phyloP scores from a whole-genome alignment of 495 filamentous ascomycete genomes.

The Penicillium subrubescens region DNA sequence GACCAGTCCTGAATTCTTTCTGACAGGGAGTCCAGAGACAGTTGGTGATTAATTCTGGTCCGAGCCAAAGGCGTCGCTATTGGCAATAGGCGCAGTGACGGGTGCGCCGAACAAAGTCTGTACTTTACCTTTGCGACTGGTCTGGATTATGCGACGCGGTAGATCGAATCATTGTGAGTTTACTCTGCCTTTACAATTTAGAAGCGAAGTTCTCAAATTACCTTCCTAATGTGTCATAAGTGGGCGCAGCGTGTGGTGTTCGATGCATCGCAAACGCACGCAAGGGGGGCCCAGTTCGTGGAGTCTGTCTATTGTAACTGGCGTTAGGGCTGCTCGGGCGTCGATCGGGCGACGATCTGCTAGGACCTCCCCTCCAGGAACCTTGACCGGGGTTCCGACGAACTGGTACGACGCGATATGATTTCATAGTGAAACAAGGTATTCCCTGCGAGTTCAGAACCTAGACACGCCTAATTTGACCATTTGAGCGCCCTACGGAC shows the following conservation, averaged over 20 bases:
- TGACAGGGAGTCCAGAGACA: constrained; percentile 1
- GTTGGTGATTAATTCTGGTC: neutral
- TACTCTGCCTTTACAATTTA: neutral
- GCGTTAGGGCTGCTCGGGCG: constrained; percentile 8
- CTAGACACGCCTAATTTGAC: neutral
- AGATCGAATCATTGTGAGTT: neutral
- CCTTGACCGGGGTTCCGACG: neutral
- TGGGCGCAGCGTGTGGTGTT: neutral
- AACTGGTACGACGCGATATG: neutral
- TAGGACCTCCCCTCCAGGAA: neutral
- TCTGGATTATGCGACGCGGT: neutral
- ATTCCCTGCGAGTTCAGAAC: neutral
- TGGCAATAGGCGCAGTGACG: constrained; percentile 15
- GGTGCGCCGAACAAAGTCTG: neutral
- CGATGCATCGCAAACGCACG: constrained; percentile 17
- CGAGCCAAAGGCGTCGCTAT: constrained; percentile 8
- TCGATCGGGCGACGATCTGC: constrained; percentile 18
- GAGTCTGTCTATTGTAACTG: neutral
- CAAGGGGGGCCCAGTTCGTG: constrained; percentile 16
- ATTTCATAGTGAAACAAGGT: neutral
- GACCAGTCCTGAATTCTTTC: constrained; percentile 5
- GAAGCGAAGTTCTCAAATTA: neutral
- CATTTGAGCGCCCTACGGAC: neutral
- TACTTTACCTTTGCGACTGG: neutral
- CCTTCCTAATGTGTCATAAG: constrained; percentile 5